Conservation (phyloP, 2,329 filamentous ascomycete species). For the Colletotrichum sublineola region DNA sequence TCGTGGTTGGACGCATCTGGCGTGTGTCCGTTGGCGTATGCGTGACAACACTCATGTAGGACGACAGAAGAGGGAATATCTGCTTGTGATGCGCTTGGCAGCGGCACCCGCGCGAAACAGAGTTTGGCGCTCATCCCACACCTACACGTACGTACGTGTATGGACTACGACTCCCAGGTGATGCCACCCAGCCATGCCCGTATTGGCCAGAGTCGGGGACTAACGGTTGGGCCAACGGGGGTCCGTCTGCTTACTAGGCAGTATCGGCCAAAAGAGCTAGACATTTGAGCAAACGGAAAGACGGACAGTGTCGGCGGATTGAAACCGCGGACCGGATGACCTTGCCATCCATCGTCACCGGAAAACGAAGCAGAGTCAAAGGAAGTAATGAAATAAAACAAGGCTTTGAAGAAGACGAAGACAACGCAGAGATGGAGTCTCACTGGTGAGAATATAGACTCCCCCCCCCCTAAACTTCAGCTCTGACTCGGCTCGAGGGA, state of each 20-base stretch:
- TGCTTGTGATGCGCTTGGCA: constrained; percentile 41
- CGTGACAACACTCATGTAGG: constrained; percentile 25
- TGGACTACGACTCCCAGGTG: constrained; percentile 21
- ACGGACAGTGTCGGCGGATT: neutral
- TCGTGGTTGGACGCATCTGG: constrained; percentile 23
- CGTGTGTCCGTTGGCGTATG: constrained; percentile 2
- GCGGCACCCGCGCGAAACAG: constrained; percentile 42
- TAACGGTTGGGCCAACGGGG: constrained; percentile 18
- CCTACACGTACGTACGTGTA: neutral
- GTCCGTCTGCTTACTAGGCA: constrained; percentile 31
- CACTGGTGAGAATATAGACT: constrained; percentile 19
- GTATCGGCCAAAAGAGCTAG: constrained; percentile 2
- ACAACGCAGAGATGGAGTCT: constrained; percentile 27
- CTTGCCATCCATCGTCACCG: constrained; percentile 23
- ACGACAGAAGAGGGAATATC: constrained; percentile 37
- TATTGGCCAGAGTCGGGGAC: constrained; percentile 25
- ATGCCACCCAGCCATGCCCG: constrained; percentile 24
- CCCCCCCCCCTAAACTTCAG: constrained; percentile 5
- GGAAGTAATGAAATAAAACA: neutral
- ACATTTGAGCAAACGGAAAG: neutral
- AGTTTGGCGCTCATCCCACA: constrained; percentile 35
- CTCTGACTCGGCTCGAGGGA: neutral
- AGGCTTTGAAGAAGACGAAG: neutral
- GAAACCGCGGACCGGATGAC: constrained; percentile 16
- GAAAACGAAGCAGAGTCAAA: neutral